These are phyloP conservation scores for Spatholobus suberectus DNA, from an alignment of 306 rosid species.

Conservation along the genomic window DNA sequence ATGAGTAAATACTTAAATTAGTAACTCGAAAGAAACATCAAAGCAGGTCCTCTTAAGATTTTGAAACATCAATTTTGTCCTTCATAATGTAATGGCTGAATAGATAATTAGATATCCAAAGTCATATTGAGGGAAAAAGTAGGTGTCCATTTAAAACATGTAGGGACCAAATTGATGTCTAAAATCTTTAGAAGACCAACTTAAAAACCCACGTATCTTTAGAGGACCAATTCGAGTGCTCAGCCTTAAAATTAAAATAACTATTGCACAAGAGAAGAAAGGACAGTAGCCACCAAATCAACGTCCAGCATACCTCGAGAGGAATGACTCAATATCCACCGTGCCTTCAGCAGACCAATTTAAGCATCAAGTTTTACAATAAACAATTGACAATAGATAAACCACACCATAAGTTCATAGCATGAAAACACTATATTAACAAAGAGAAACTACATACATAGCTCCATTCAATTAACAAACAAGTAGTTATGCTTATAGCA, in stretches of 20 bases:
- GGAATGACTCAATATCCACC: background rate
- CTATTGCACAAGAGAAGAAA: background rate
- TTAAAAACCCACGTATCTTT: background rate
- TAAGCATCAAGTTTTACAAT: background rate
- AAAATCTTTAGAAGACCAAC: background rate
- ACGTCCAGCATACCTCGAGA: background rate
- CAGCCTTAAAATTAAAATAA: background rate
- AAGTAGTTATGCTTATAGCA: background rate
- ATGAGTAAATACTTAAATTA: background rate
- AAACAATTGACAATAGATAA: background rate
- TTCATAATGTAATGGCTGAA: background rate
- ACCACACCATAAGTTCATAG: slow-evolving; percentile 12
- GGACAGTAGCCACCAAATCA: background rate
- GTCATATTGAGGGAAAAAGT: background rate
- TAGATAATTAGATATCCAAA: too few relatives aligned
- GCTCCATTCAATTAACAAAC: background rate
- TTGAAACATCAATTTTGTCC: background rate
- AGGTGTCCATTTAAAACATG: background rate
- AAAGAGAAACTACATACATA: background rate
- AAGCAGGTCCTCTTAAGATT: background rate
- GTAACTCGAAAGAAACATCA: background rate
- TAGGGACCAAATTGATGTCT: background rate
- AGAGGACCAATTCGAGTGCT: background rate
- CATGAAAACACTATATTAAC: background rate
- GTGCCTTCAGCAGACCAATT: background rate